Conservation (phyloP, 208 protist species). For the Angomonas desouzai region DNA sequence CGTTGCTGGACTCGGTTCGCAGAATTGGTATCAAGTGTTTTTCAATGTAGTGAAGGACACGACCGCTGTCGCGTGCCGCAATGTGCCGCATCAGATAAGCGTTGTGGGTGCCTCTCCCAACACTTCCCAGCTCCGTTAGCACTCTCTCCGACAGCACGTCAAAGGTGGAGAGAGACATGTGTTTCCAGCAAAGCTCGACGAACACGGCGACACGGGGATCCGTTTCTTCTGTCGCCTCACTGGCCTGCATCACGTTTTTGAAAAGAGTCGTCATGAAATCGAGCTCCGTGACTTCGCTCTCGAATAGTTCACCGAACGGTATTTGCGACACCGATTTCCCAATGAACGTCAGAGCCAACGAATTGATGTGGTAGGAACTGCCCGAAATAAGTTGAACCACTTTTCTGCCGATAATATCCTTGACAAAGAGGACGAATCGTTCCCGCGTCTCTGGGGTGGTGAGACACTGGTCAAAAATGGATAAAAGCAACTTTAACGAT, state of each 20-base stretch:
- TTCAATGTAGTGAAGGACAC: conserved; percentile 32
- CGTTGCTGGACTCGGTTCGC: conserved; percentile 12
- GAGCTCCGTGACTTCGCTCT: background rate
- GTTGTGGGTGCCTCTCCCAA: background rate
- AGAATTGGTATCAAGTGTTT: conserved; percentile 33
- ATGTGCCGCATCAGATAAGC: conserved; percentile 27
- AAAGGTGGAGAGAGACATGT: conserved; percentile 8
- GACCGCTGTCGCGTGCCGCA: conserved; percentile 25
- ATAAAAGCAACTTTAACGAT: background rate
- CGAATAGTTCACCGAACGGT: background rate
- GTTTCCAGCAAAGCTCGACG: background rate
- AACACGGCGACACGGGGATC: background rate
- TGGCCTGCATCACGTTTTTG: background rate
- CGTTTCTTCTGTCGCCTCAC: background rate
- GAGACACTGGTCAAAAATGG: background rate
- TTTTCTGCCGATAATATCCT: background rate
- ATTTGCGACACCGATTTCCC: background rate
- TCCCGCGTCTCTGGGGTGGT: conserved; percentile 15
- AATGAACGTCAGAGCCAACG: background rate
- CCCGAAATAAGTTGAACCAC: background rate
- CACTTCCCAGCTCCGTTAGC: background rate
- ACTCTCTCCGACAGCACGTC: background rate
- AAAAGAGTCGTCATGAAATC: conserved; percentile 7
- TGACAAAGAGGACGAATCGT: conserved; percentile 22
- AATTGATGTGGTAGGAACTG: background rate